A percentile compares a stretch with the other conserved stretches of the same genome.
Evolutionary conservation across 495 filamentous ascomycete species (phyloP).

Genomic region (Tetracladium marchalianum): DNA sequence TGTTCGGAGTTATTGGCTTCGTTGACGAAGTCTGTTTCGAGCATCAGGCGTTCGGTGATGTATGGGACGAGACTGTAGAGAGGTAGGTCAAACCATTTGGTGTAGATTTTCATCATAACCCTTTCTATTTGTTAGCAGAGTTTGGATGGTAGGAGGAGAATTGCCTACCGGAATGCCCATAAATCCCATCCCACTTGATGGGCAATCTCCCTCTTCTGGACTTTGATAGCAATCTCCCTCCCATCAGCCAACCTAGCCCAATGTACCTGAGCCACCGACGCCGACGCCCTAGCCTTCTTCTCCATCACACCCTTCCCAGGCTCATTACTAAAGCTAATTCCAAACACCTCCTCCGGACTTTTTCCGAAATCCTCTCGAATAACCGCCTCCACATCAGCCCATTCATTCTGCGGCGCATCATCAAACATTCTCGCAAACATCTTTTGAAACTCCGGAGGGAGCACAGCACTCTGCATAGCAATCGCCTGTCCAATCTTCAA

Average conservation of each 20-base stretch:
- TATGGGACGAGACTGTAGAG: slow-evolving; percentile 83
- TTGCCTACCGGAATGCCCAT: slow-evolving; percentile 79
- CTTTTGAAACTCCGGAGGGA: slow-evolving; percentile 86
- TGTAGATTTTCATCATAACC: slow-evolving; percentile 67
- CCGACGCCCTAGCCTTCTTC: slow-evolving; percentile 72
- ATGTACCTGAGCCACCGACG: slow-evolving; percentile 92
- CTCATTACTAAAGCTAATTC: slow-evolving; percentile 64
- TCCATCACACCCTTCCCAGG: slow-evolving; percentile 71
- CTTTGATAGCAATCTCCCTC: slow-evolving; percentile 85
- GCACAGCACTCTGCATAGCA: slow-evolving; percentile 90
- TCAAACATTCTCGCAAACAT: slow-evolving; percentile 98
- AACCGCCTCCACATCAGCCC: slow-evolving; percentile 78
- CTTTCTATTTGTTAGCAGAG: slow-evolving; percentile 26
- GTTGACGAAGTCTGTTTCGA: slow-evolving; percentile 90
- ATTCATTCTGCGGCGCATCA: slow-evolving; percentile 91
- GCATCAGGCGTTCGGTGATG: slow-evolving; percentile 72
- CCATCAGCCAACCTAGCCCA: slow-evolving; percentile 82
- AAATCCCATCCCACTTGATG: slow-evolving; percentile 87
- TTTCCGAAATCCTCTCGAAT: slow-evolving; percentile 79
- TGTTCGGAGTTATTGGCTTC: slow-evolving; percentile 81
- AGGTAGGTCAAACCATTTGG: slow-evolving; percentile 76
- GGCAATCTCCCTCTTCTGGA: slow-evolving; percentile 90
- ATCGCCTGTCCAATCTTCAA: slow-evolving; percentile 98
- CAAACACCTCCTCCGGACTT: slow-evolving; percentile 79
- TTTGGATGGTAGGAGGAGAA: neutral